Conservation (phyloP, 139 green algal genomes). For the Chlamydomonas sp. region DNA sequence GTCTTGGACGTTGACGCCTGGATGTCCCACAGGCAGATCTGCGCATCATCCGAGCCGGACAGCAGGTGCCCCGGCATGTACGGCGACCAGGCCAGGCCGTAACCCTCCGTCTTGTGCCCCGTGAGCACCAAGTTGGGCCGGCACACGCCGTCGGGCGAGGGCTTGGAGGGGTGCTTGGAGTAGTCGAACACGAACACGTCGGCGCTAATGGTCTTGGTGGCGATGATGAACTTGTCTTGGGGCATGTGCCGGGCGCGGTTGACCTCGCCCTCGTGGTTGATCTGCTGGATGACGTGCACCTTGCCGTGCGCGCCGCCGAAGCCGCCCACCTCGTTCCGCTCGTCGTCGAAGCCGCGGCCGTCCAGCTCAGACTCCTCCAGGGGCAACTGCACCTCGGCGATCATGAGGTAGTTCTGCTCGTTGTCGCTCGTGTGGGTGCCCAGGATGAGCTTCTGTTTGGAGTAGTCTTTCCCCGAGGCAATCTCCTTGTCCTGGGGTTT, state of each 20-base stretch:
- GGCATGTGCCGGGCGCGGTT: conserved; percentile 90
- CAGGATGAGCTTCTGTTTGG: conserved; percentile 95
- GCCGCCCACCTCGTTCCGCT: conserved; percentile 89
- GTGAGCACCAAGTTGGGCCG: conserved; percentile 89
- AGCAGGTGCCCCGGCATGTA: conserved; percentile 86
- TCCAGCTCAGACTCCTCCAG: conserved; percentile 92
- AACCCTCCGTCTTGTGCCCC: conserved; percentile 94
- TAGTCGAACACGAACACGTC: conserved; percentile 98
- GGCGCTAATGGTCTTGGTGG: conserved; percentile 95
- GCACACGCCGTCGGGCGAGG: conserved; percentile 78
- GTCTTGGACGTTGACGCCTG: conserved; percentile 37
- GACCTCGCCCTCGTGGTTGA: conserved; percentile 99
- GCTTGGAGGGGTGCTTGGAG: conserved; percentile 95
- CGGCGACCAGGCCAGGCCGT: conserved; percentile 96
- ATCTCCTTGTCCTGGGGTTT: conserved; percentile 61
- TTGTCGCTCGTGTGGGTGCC: conserved; percentile 98
- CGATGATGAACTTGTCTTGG: conserved; percentile 94
- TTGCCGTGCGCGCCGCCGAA: conserved; percentile 88
- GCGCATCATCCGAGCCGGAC: conserved; percentile 95
- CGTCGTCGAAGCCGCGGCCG: conserved; percentile 87
- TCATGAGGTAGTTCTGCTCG: conserved; percentile 99
- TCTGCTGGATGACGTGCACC: conserved; percentile 94
- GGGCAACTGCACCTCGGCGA: conserved; percentile 93
- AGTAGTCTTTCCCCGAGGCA: conserved; percentile 76
- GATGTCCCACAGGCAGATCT: conserved; percentile 99